Evolutionary conservation across 176 grass and related monocot species (phyloP).

Genomic region (Lolium multiflorum): DNA sequence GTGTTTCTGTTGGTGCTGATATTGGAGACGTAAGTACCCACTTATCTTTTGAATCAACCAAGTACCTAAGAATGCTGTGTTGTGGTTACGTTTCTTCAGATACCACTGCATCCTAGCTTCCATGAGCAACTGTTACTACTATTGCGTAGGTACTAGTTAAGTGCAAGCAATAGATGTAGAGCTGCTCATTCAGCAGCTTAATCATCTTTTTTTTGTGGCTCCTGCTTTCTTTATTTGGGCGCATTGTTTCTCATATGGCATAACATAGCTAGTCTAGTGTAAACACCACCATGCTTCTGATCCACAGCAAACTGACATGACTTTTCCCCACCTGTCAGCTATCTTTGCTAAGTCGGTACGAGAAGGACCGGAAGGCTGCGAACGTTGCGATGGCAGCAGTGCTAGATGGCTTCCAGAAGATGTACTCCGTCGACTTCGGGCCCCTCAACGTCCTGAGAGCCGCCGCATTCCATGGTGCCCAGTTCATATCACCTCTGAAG

Average conservation of each 20-base stretch:
- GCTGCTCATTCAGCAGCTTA: neutral
- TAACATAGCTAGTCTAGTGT: neutral
- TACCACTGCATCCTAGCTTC: neutral
- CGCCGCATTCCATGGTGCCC: conserved; percentile 81
- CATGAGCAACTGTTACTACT: neutral
- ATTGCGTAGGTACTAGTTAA: neutral
- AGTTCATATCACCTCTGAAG: conserved; percentile 81
- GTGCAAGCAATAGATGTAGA: neutral
- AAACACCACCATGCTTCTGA: neutral
- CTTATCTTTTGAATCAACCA: conserved; percentile 24
- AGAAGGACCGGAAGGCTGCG: conserved; percentile 69
- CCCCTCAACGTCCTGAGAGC: conserved; percentile 84
- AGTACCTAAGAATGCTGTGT: conserved; percentile 24
- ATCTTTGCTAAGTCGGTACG: conserved; percentile 70
- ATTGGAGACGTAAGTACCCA: conserved; percentile 68
- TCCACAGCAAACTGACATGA: neutral
- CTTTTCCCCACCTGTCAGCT: conserved; percentile 45
- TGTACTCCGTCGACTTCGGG: conserved; percentile 80
- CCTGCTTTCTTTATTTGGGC: neutral
- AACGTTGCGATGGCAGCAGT: conserved; percentile 83
- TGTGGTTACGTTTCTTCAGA: too few relatives aligned
- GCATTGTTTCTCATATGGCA: neutral
- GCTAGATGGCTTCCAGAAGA: conserved; percentile 93
- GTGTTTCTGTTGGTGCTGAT: conserved; percentile 67
- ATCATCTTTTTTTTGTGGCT: neutral